Evolutionary conservation across 2,329 filamentous ascomycete species (phyloP).

Genomic region (Penicillium concentricum): DNA sequence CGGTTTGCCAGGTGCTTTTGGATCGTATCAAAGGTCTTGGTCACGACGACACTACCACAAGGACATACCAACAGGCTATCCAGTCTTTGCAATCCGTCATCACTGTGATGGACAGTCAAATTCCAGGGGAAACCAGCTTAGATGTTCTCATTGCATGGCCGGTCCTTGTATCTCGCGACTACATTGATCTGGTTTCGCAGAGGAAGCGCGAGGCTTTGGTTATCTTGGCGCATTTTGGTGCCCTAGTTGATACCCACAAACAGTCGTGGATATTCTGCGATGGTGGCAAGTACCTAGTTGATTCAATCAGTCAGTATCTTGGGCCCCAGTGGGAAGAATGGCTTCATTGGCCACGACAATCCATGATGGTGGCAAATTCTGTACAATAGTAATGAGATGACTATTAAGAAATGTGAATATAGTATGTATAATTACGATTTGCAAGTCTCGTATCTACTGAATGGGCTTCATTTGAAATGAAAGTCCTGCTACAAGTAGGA

Average conservation of each 20-base stretch:
- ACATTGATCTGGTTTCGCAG: slow-evolving; percentile 29
- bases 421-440: not conserved
- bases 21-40: slow-evolving; percentile 8
- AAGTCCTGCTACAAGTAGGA: too few relatives aligned
- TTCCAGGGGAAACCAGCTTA: not conserved
- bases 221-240: slow-evolving; percentile 41
- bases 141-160: slow-evolving; percentile 25
- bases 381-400: not conserved
- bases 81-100: slow-evolving; percentile 10
- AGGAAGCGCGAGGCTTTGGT: slow-evolving; percentile 39
- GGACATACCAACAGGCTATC: slow-evolving; percentile 9
- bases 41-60: not conserved
- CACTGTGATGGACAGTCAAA: not conserved
- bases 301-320: slow-evolving; percentile 22
- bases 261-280: slow-evolving; percentile 38
- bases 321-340: slow-evolving; percentile 29
- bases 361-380: not conserved
- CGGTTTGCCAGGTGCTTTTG: slow-evolving; percentile 6
- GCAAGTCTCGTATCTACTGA: not conserved
- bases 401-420: not conserved
- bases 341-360: slow-evolving; percentile 26
- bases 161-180: slow-evolving; percentile 29
- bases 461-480: too few relatives aligned
- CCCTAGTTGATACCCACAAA: slow-evolving; percentile 35
- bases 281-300: slow-evolving; percentile 29